phyloP scores from a whole-genome alignment of 1,139 yeast genomes.

The Saccharomycopsis crataegensis region DNA sequence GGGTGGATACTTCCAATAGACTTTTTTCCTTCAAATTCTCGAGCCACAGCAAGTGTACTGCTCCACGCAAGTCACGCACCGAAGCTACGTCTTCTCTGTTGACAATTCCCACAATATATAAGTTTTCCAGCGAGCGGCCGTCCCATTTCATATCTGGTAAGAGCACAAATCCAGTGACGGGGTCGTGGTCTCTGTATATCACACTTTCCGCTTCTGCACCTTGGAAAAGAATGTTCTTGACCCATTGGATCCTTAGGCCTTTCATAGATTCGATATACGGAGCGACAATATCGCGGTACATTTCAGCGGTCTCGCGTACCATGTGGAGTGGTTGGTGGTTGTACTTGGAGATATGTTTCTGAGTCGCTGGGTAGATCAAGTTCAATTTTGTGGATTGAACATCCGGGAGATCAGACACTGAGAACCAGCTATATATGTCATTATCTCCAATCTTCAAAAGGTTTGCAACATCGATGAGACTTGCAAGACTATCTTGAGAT shows the following conservation, averaged over 20 bases:
- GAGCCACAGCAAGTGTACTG: constrained; percentile 51
- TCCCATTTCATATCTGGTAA: constrained; percentile 95
- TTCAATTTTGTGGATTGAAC: constrained; percentile 49
- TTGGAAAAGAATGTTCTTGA: constrained; percentile 68
- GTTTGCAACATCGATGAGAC: neutral
- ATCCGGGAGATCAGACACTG: constrained; percentile 40
- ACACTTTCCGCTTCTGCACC: constrained; percentile 84
- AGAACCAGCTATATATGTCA: constrained; percentile 82
- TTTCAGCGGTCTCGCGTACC: constrained; percentile 73
- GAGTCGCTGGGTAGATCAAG: constrained; percentile 84
- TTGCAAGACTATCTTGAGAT: constrained; percentile 10
- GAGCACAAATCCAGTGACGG: constrained; percentile 48
- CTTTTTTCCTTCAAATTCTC: constrained; percentile 21
- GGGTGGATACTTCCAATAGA: constrained; percentile 36
- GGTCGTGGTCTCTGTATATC: constrained; percentile 53
- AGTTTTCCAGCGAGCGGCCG: constrained; percentile 53
- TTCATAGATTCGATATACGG: constrained; percentile 76
- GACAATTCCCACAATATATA: constrained; percentile 76
- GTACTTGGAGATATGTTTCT: constrained; percentile 73
- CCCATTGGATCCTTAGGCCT: constrained; percentile 85
- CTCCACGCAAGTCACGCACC: constrained; percentile 60
- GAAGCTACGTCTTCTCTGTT: constrained; percentile 64
- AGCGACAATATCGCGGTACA: constrained; percentile 51
- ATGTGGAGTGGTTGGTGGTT: constrained; percentile 49
- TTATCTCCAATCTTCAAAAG: constrained; percentile 47